Percentiles rank a stretch among this genome's conserved stretches.
phyloP scores from a whole-genome alignment of 257 asterid species.

The Verbascum thapsus region DNA sequence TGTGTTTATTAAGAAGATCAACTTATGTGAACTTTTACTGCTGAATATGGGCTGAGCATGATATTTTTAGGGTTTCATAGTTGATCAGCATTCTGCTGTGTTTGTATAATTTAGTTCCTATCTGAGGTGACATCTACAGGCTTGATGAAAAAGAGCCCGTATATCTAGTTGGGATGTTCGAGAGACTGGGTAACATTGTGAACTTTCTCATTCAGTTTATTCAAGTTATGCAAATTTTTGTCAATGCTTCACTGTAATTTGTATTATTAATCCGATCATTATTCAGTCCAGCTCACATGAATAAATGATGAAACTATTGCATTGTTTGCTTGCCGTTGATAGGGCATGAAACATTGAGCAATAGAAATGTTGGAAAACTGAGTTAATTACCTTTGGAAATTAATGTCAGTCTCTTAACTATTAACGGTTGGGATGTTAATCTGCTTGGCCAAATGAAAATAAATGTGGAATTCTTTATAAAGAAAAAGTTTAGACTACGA shows the following conservation, averaged over 20 bases:
- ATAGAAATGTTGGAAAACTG: background rate
- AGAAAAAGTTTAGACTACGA: background rate
- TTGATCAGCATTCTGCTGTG: background rate
- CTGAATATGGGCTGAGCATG: constrained; percentile 18
- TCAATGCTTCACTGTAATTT: background rate
- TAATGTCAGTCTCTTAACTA: background rate
- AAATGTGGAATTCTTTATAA: no score
- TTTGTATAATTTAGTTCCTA: constrained; percentile 1
- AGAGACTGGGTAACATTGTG: no score
- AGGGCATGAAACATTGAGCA: background rate
- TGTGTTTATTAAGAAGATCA: background rate
- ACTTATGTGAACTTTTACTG: background rate
- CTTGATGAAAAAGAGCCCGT: no score
- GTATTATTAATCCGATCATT: no score
- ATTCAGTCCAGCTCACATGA: background rate
- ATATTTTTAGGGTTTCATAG: background rate
- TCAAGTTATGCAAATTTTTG: background rate
- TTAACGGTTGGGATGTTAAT: background rate
- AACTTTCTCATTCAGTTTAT: background rate
- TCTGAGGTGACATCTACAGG: background rate
- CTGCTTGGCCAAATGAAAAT: constrained; percentile 2
- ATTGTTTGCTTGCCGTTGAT: background rate
- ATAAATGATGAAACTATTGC: background rate
- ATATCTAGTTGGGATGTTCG: no score
- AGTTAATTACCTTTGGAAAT: background rate